Base-by-base conservation (phyloP, 202 grass and related monocot species). In the Schoenoplectus triqueter region DNA sequence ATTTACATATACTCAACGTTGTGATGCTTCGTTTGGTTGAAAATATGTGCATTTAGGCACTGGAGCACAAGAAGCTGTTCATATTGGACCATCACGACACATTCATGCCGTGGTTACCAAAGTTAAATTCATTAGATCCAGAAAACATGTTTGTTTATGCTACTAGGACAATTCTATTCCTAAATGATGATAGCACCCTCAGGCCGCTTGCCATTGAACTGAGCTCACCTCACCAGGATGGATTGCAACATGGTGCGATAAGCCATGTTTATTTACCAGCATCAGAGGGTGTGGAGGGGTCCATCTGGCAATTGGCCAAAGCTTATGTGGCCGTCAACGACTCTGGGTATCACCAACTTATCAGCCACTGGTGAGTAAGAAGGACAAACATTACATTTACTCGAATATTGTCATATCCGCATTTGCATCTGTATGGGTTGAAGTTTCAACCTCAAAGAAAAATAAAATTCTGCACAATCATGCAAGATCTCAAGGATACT, bases 51-150 rank as follows among this genome's bases (percentile, higher is more conserved):
- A 40, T 86, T 66, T 73, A 86, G 85, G 85, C 85, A 80, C 19
- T 80, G 39, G 40, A 69, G 59, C 6, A 10, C 18, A 86, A 86
- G 46, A 80, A 50, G 64, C 20, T 86, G 15, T 86, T 79, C n/a
- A 86, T 86, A 73, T 42, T 86, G 74, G 85, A 86, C 52, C 85
- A 86, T 80, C 85, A 86, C 11, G 85, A 86, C 47, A 11, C 71
- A 66, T 70, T 69, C 48, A 81, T 86, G 85, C 85, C 85, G 0
- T 86, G 65, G 50, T 50, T 86, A 80, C 75, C 19, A 2, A 50
- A 80, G 4, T n/a, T 86, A 78, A 86, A 86, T 69, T 9, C 15
- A 2, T 46, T 74, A 48, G 52, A 78, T 57, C 73, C 51, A 59
- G 54, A 51, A 14, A 47, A 62, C 60, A 59, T 64, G 22, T 80